A percentile compares a stretch with the other conserved stretches of the same genome.
Evolutionary conservation across 306 rosid genomes (phyloP).

Genomic region (Pyrus pyrifolia): DNA sequence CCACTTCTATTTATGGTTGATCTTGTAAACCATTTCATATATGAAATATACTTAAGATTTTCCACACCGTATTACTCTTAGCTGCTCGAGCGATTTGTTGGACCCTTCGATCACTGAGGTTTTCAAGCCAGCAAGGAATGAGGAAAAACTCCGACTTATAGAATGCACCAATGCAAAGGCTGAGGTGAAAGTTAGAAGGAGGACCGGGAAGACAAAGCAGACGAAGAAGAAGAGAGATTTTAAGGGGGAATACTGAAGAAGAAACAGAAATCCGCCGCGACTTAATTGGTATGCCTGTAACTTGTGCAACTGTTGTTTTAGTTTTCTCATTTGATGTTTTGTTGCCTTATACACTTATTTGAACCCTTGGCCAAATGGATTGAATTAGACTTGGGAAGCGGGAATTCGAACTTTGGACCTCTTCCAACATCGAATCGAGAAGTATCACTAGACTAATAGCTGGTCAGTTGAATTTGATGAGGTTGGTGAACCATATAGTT

Average conservation of each 20-base stretch:
- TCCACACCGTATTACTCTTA: conserved; percentile 25
- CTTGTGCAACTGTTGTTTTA: neutral
- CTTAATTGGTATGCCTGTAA: conserved; percentile 11
- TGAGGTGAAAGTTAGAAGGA: conserved; percentile 20
- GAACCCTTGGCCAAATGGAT: neutral
- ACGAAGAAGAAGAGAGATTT: conserved; percentile 8
- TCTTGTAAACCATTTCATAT: too few relatives aligned
- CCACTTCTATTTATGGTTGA: too few relatives aligned
- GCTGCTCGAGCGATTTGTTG: conserved; percentile 52
- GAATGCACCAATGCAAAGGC: conserved; percentile 27
- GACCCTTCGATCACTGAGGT: conserved; percentile 75
- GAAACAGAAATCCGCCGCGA: conserved; percentile 2
- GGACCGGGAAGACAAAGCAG: conserved; percentile 24
- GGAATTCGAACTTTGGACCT: too few relatives aligned
- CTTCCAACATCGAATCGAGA: too few relatives aligned
- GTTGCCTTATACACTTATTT: neutral
- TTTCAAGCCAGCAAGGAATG: conserved; percentile 44
- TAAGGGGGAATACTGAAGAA: conserved; percentile 17
- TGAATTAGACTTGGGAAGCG: neutral
- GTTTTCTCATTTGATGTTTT: neutral
- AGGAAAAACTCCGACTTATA: conserved; percentile 26
- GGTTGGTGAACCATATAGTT: neutral
- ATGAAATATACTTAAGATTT: too few relatives aligned
- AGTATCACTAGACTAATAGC: too few relatives aligned
- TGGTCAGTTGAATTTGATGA: neutral